Conservation (phyloP, 2,329 filamentous ascomycete species). For the Aspergillus novofumigatus region DNA sequence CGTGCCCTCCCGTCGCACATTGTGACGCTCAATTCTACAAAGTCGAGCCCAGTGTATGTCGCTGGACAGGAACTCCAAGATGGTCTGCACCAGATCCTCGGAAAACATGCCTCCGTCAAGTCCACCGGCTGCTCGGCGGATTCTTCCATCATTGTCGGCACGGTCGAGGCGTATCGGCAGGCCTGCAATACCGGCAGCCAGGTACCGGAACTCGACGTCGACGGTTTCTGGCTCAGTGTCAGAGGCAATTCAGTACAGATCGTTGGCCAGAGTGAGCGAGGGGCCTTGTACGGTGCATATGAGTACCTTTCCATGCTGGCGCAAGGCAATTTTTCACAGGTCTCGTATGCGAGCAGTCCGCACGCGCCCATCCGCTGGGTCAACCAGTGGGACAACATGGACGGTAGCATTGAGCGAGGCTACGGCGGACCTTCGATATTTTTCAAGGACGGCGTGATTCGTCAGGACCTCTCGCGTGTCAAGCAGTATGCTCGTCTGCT, state of each 20-base stretch:
- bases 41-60: conserved; percentile 54
- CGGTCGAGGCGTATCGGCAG: conserved; percentile 26
- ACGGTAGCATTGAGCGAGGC: conserved; percentile 63
- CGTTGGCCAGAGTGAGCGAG: conserved; percentile 62
- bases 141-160: conserved; percentile 28
- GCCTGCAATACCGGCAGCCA: conserved; percentile 15
- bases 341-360: conserved; percentile 52
- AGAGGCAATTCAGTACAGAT: conserved; percentile 50
- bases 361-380: conserved; percentile 63
- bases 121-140: conserved; percentile 18
- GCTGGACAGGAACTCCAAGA: conserved; percentile 57
- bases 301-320: conserved; percentile 64
- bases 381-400: conserved; percentile 71
- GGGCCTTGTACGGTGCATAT: conserved; percentile 65
- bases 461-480: conserved; percentile 58
- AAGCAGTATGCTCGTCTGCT: conserved; percentile 62
- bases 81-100: conserved; percentile 56
- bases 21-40: conserved; percentile 51
- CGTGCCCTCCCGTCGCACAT: conserved; percentile 47
- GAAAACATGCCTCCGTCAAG: conserved; percentile 40
- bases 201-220: conserved; percentile 27
- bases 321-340: conserved; percentile 52
- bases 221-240: conserved; percentile 58
- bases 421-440: conserved; percentile 67
- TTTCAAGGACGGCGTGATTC: conserved; percentile 54